phyloP scores from a whole-genome alignment of 2,329 filamentous ascomycete species.

The Diaporthe citri region DNA sequence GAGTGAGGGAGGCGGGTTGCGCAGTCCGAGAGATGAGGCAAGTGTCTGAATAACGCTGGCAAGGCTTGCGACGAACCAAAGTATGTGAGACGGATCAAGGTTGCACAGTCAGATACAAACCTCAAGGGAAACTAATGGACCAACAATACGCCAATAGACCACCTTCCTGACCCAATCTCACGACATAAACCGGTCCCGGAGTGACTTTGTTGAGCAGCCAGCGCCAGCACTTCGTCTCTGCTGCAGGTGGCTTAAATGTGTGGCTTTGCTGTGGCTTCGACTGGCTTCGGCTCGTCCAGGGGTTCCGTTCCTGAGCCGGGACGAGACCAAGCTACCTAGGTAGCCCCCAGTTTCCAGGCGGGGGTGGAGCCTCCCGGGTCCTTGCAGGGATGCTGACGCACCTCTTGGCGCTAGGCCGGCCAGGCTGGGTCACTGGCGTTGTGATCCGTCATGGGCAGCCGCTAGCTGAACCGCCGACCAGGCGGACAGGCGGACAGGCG shows the following conservation, averaged over 20 bases:
- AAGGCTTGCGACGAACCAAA: background rate
- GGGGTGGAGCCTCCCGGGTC: constrained; percentile 8
- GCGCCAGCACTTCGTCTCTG: background rate
- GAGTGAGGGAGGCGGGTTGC: background rate
- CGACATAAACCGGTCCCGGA: background rate
- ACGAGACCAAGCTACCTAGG: background rate
- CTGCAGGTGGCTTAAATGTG: background rate
- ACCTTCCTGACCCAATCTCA: constrained; percentile 14
- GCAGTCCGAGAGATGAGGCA: background rate
- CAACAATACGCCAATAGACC: too few relatives aligned
- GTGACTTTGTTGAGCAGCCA: background rate
- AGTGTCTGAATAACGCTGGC: background rate
- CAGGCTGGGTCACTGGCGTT: background rate
- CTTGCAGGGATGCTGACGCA: constrained; percentile 18
- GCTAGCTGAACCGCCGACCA: background rate
- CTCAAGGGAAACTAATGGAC: background rate
- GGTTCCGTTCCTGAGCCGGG: constrained; percentile 6
- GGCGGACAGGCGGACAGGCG: background rate
- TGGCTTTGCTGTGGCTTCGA: constrained; percentile 6
- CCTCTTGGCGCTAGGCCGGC: constrained; percentile 8
- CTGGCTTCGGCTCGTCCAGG: background rate
- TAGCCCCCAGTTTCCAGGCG: constrained; percentile 16
- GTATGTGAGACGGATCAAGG: background rate
- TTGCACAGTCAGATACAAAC: background rate
- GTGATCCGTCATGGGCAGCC: background rate